Percentiles rank a stretch among this genome's conserved stretches.
phyloP scores from a whole-genome alignment of 2,329 filamentous ascomycete genomes.

The Cladorrhinum sp. region DNA sequence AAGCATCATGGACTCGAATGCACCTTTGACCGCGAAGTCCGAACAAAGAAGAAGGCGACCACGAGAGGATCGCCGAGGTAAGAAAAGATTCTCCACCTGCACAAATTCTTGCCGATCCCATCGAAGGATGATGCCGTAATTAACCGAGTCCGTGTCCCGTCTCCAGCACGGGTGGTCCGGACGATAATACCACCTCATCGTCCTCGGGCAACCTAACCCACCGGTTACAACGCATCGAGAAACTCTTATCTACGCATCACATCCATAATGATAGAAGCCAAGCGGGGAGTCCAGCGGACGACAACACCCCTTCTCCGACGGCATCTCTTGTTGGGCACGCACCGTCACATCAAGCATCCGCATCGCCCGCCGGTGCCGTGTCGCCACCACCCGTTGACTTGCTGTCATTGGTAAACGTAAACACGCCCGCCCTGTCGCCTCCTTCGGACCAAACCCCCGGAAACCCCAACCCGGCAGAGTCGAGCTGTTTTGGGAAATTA shows the following conservation, averaged over 20 bases:
- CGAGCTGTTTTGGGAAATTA: slow-evolving; percentile 34
- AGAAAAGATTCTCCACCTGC: background rate
- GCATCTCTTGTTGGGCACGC: too few species aligned
- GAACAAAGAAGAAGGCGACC: slow-evolving; percentile 12
- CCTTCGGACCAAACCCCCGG: background rate
- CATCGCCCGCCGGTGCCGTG: background rate
- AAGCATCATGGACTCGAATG: slow-evolving; percentile 45
- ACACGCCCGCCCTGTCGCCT: slow-evolving; percentile 2
- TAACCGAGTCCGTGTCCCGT: background rate
- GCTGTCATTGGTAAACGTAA: background rate
- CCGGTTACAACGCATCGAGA: background rate
- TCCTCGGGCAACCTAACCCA: background rate
- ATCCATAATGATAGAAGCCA: background rate
- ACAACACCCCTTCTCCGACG: background rate
- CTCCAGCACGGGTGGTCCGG: background rate
- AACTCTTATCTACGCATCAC: background rate
- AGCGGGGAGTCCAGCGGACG: background rate
- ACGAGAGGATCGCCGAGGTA: slow-evolving; percentile 12
- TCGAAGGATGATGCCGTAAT: too few species aligned
- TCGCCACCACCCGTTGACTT: background rate
- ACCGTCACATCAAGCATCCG: background rate
- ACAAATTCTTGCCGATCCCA: too few species aligned
- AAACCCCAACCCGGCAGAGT: slow-evolving; percentile 4
- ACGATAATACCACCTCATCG: background rate
- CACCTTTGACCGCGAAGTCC: slow-evolving; percentile 38